Evolutionary conservation across 768 basidiomycete species (phyloP).

Genomic region (Boletales sp.): DNA sequence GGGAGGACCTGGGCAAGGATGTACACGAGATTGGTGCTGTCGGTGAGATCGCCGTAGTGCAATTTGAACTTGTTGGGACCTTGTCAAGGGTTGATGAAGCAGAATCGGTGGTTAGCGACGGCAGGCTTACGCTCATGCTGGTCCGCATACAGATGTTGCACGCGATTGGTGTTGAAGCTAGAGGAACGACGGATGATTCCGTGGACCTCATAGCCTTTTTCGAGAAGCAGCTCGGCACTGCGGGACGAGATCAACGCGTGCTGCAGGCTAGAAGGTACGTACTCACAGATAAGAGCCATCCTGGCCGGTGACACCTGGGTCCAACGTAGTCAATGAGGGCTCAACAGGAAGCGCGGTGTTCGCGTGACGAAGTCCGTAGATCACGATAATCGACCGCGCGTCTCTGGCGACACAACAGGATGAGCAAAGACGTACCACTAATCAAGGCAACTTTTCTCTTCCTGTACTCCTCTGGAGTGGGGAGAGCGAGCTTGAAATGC

Average conservation of each 20-base stretch:
- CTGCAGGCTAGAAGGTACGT: background rate
- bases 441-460: conserved; percentile 93
- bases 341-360: background rate
- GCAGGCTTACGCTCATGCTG: conserved; percentile 77
- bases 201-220: conserved; percentile 90
- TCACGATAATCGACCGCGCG: conserved; percentile 1
- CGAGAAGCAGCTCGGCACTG: conserved; percentile 79
- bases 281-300: conserved; percentile 93
- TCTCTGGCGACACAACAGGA: conserved; percentile 2
- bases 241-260: conserved; percentile 4
- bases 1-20: conserved; percentile 94
- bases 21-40: conserved; percentile 96
- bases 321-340: conserved; percentile 7
- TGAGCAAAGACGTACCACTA: conserved; percentile 54
- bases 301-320: conserved; percentile 88
- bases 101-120: background rate
- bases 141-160: conserved; percentile 91
- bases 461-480: conserved; percentile 76
- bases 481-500: conserved; percentile 55
- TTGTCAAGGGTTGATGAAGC: conserved; percentile 23
- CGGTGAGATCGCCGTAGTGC: conserved; percentile 91
- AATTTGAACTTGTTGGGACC: conserved; percentile 76
- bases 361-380: background rate
- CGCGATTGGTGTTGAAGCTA: conserved; percentile 94
- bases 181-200: conserved; percentile 97